Conservation (phyloP, 2,329 filamentous ascomycete genomes). For the Fusarium sp. region DNA sequence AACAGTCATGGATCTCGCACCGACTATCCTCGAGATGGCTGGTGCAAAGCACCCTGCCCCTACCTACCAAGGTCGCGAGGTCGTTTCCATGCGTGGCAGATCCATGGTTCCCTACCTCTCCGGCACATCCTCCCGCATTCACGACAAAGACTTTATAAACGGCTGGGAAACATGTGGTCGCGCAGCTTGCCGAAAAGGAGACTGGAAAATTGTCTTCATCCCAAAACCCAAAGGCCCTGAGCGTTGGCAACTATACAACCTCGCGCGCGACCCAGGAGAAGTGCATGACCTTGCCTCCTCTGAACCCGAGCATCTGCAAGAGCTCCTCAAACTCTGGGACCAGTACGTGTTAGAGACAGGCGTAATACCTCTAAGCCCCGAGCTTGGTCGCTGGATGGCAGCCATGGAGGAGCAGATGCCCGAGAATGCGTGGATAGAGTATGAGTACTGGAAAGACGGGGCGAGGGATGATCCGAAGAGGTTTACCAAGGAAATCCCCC, state of each 20-base stretch:
- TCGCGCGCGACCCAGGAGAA: conserved; percentile 64
- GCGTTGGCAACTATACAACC: conserved; percentile 69
- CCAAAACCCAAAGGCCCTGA: conserved; percentile 62
- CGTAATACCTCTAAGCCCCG: conserved; percentile 51
- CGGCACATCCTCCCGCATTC: conserved; percentile 53
- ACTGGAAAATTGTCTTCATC: conserved; percentile 70
- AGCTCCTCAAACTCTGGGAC: conserved; percentile 67
- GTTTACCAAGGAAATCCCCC: conserved; percentile 44
- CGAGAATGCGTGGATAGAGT: conserved; percentile 75
- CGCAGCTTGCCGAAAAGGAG: conserved; percentile 63
- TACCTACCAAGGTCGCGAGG: conserved; percentile 57
- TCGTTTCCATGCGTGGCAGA: conserved; percentile 64
- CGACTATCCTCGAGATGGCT: conserved; percentile 61
- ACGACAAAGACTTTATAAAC: conserved; percentile 62
- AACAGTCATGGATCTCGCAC: conserved; percentile 63
- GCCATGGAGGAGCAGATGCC: conserved; percentile 74
- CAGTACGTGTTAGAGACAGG: conserved; percentile 59
- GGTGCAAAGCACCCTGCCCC: conserved; percentile 54
- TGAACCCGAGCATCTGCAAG: conserved; percentile 57
- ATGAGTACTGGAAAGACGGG: conserved; percentile 68
- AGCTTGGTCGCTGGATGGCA: conserved; percentile 68
- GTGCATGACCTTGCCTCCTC: conserved; percentile 56
- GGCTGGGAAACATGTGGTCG: conserved; percentile 69
- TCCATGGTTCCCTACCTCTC: conserved; percentile 57
- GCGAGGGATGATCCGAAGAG: conserved; percentile 58